Evolutionary conservation across 2,329 filamentous ascomycete genomes (phyloP), one percentile per base, ranked within the genome.

Genomic region (Fusarium albosuccineum): DNA sequence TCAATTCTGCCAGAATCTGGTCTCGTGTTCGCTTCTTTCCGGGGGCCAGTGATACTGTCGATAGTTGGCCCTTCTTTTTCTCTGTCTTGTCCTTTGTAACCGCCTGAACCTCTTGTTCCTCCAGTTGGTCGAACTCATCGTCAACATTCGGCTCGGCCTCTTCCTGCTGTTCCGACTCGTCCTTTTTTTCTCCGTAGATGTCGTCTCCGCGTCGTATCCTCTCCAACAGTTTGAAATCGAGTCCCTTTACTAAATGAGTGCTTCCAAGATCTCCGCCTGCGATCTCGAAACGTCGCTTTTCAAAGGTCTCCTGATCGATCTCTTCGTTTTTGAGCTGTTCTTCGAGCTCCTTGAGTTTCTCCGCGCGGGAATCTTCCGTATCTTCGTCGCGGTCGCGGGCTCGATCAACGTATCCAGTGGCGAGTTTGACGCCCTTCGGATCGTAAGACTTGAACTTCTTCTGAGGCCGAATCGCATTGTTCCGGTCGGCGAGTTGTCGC

Each of bases 221-320:
- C 76, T 92, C 87, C 29, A 94, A 81, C 11, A 98, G 82, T 77
- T 92, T 91, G 76, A 93, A 92, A 79, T 99, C 96, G 50, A 99
- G 80, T 0, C 96, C 96, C 76, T 97, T 98, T 48, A 98, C 91
- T 68, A 97, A 80, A 83, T 97, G 93, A 13, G 94, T 97, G 71
- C 89, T 93, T 13, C 83, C 83, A 22, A 94, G 80, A 76, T 97
- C 92, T 8, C 94, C 95, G 4, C 94, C 94, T 1, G 93, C 87
- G 57, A 97, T 93, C 70, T 97, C 87, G 66, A 87, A 87, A 34
- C 91, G 84, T 40, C 95, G 78, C 71, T 86, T 89, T 72, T 95
- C 90, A 76, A 97, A 97, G 0, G 90, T 93, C 49, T 86, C 86
- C 70, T 89, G 86, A 70, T 97, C 92, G 67, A 98, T 94, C 79